These are phyloP conservation scores for Psilocybe subaeruginosa DNA, from an alignment of 768 basidiomycete genomes.

Conservation along the genomic window DNA sequence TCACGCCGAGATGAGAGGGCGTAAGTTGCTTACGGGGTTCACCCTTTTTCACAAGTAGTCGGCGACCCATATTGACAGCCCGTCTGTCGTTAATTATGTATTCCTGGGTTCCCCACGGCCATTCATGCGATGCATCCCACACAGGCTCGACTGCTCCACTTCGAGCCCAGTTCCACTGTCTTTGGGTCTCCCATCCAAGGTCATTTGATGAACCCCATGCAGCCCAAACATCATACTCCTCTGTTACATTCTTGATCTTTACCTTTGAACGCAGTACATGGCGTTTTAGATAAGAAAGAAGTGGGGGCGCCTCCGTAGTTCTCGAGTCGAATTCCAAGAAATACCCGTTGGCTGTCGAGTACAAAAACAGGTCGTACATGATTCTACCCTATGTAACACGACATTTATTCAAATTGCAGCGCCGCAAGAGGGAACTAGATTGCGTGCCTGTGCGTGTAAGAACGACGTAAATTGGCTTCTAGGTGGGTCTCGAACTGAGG, in stretches of 20 bases:
- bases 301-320: constrained; percentile 57
- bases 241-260: constrained; percentile 75
- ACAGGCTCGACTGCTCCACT: constrained; percentile 81
- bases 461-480: constrained; percentile 65
- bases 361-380: constrained; percentile 87
- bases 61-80: constrained; percentile 77
- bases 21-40: constrained; percentile 63
- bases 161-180: constrained; percentile 54
- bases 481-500: constrained; percentile 44
- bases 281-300: constrained; percentile 76
- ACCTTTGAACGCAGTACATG: constrained; percentile 91
- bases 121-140: constrained; percentile 54
- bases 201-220: constrained; percentile 66
- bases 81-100: constrained; percentile 62
- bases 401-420: constrained; percentile 13
- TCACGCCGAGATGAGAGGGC: neutral
- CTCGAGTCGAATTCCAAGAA: constrained; percentile 74
- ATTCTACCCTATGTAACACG: constrained; percentile 72
- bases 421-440: constrained; percentile 16
- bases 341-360: constrained; percentile 62
- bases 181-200: constrained; percentile 29
- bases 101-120: constrained; percentile 67
- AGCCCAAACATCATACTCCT: constrained; percentile 81
- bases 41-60: constrained; percentile 72
- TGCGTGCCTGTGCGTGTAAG: constrained; percentile 75